A percentile compares a stretch with the other conserved stretches of the same genome.
These are phyloP conservation scores for Suillus occidentalis DNA, from an alignment of 768 basidiomycete species.

Conservation along the genomic window DNA sequence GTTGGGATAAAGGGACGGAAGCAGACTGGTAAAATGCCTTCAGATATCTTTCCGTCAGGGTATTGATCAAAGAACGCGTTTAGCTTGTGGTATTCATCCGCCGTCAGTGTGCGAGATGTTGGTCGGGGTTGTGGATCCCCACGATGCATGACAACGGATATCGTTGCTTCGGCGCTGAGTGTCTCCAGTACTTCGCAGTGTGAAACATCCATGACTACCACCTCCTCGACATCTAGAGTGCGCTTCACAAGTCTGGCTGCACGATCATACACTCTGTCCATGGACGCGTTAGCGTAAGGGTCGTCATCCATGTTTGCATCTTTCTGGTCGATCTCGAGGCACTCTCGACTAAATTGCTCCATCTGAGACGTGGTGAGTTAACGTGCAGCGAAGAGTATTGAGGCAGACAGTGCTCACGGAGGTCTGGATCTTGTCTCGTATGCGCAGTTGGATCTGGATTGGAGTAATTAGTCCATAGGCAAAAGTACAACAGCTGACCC, in stretches of 20 bases:
- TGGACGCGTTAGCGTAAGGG: constrained; percentile 40
- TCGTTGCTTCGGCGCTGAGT: constrained; percentile 54
- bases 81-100: constrained; percentile 73
- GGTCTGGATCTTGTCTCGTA: constrained; percentile 88
- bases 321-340: constrained; percentile 79
- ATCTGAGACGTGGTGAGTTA: constrained; percentile 47
- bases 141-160: constrained; percentile 70
- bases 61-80: constrained; percentile 75
- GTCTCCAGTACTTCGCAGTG: constrained; percentile 87
- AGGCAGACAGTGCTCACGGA: constrained; percentile 51
- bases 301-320: constrained; percentile 25
- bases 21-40: constrained; percentile 81
- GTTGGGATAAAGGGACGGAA: constrained; percentile 80
- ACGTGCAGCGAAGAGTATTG: constrained; percentile 1
- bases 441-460: constrained; percentile 78
- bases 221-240: constrained; percentile 90
- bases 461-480: neutral
- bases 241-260: constrained; percentile 87
- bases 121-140: constrained; percentile 57
- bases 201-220: constrained; percentile 89
- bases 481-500: neutral
- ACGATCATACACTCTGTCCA: constrained; percentile 90
- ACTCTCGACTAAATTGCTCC: constrained; percentile 95
- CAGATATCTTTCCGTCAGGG: constrained; percentile 86
- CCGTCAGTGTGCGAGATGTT: constrained; percentile 54